A percentile compares a stretch with the other conserved stretches of the same genome.
Conservation (phyloP, 306 rosid species). For the Vigna trinervia region DNA sequence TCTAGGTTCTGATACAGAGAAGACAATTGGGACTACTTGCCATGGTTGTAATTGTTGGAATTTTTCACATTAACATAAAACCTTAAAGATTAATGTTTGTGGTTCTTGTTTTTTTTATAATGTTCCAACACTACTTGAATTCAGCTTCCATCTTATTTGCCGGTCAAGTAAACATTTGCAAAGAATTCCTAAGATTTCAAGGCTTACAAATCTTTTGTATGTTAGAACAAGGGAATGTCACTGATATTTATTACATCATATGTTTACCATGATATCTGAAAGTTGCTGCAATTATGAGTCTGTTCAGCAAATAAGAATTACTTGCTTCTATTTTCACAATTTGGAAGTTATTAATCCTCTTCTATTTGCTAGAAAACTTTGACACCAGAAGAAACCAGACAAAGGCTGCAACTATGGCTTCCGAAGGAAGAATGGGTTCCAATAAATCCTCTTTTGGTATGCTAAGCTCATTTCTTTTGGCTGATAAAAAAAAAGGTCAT, state of each 20-base stretch:
- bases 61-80: no score
- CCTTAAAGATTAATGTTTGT: no score
- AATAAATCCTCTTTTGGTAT: conserved; percentile 92
- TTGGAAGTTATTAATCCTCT: conserved; percentile 39
- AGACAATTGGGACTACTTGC: background rate
- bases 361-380: conserved; percentile 68
- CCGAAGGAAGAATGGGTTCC: conserved; percentile 95
- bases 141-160: no score
- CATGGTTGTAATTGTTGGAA: no score
- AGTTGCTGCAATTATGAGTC: background rate
- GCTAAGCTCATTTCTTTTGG: conserved; percentile 38
- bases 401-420: conserved; percentile 82
- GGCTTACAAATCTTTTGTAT: conserved; percentile 12
- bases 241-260: background rate
- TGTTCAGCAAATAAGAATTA: background rate
- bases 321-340: conserved; percentile 1
- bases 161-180: background rate
- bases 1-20: conserved; percentile 8
- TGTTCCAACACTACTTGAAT: no score
- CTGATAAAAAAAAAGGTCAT: no score
- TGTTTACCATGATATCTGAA: conserved; percentile 4
- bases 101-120: no score
- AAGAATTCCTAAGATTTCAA: conserved; percentile 4
- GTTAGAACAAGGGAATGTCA: conserved; percentile 13
- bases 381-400: conserved; percentile 88